Evolutionary conservation across 176 grass and related monocot genomes (phyloP), one percentile per base, ranked within the genome.

Genomic region (Metroxylon sagu): DNA sequence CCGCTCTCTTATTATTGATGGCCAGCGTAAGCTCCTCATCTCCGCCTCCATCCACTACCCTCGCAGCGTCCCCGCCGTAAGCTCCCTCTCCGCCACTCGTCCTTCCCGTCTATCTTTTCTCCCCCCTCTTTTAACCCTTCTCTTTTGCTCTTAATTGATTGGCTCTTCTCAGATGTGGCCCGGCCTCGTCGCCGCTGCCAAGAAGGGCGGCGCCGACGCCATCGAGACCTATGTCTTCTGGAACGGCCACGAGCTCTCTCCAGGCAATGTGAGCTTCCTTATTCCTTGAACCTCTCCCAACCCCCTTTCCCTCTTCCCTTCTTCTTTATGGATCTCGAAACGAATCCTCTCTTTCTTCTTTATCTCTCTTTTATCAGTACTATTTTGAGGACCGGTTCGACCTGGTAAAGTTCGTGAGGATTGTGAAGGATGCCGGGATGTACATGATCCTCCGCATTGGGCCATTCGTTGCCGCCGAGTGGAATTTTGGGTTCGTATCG

Each of bases 11-110:
- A 80, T 92, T 88, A 80, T 98, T 79, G 69, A 76, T 50, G 93
- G 87, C 81, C 78, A 71, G 54, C 93, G 93, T 67, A 84, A 70
- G 50, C 80, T 98, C 56, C 14, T 98, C 78, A 98, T 98, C 87
- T 98, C 93, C 75, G 80, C 87, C 70, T 85, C 93, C 79, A 92
- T 98, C 67, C 93, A 98, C 81, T 98, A 92, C 76, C 87, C 93
- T 28, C 93, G 93, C 26, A 98, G 93, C 69, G 93, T 92, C 63
- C 93, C 93, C 49, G 81, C 67, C 71, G 93, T 98, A 83, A 53
- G 49, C 30, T 16, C 6, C 25, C 3, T 19, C 2, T 7, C 5
- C 6, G 5, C 5, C 57, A 43, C 50, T 39, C 64, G 1, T 17
- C 1, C 16, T 31, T 14, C 39, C 25, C 25, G n/a, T 10, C 18